phyloP scores from a whole-genome alignment of 805 yeast genomes.

The Ogataea populi-albae region DNA sequence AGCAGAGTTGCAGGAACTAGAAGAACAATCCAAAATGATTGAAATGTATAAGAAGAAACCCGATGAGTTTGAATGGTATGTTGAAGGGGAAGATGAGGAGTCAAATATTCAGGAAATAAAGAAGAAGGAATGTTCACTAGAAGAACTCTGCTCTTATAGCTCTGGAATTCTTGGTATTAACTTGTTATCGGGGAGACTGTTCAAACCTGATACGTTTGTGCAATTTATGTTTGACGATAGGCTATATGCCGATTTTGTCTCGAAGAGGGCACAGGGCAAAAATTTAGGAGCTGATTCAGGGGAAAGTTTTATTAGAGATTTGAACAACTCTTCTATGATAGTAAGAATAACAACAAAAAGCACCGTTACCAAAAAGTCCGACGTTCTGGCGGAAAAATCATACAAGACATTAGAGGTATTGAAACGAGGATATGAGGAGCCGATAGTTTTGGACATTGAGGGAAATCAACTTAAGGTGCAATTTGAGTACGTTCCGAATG shows the following conservation, averaged over 20 bases:
- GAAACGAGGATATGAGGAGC: constrained; percentile 43
- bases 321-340: constrained; percentile 54
- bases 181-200: constrained; percentile 47
- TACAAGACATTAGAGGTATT: constrained; percentile 55
- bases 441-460: constrained; percentile 44
- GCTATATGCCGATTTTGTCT: constrained; percentile 53
- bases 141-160: constrained; percentile 51
- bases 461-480: constrained; percentile 41
- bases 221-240: constrained; percentile 66
- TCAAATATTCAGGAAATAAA: constrained; percentile 32
- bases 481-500: constrained; percentile 61
- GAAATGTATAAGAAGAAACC: constrained; percentile 56
- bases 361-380: constrained; percentile 44
- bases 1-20: constrained; percentile 38
- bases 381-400: constrained; percentile 49
- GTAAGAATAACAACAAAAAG: constrained; percentile 56
- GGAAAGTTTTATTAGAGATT: constrained; percentile 66
- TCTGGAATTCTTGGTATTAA: constrained; percentile 63
- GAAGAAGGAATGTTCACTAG: constrained; percentile 48
- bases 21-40: constrained; percentile 48
- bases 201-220: constrained; percentile 47
- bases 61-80: constrained; percentile 61
- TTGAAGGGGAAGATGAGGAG: constrained; percentile 38
- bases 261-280: constrained; percentile 48
- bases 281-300: constrained; percentile 46